phyloP scores from a whole-genome alignment of 257 asterid genomes.

The Eucommia ulmoides region DNA sequence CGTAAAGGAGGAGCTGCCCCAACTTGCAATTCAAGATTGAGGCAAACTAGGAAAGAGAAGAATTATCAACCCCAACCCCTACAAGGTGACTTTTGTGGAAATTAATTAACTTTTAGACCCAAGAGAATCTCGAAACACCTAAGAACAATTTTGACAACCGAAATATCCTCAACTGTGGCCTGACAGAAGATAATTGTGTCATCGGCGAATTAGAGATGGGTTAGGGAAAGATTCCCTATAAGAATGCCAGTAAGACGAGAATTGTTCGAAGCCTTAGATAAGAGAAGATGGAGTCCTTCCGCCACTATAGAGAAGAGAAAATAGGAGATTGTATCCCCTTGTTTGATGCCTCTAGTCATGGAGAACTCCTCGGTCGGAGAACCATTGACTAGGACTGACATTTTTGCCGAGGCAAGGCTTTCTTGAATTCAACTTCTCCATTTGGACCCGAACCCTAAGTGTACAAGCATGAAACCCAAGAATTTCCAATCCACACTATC shows the following conservation, averaged over 20 bases:
- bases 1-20: background rate
- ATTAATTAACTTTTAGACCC: no score
- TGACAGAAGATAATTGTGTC: background rate
- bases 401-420: background rate
- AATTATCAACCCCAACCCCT: no score
- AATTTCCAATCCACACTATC: background rate
- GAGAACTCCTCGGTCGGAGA: background rate
- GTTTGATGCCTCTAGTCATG: background rate
- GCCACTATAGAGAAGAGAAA: background rate
- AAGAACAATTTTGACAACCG: no score
- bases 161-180: background rate
- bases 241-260: background rate
- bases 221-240: background rate
- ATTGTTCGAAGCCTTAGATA: background rate
- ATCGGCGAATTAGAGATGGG: no score
- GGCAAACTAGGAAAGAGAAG: no score
- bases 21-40: background rate
- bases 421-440: background rate
- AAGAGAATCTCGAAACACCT: no score
- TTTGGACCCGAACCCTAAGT: background rate
- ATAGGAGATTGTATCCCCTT: background rate
- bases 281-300: background rate
- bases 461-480: background rate
- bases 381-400: background rate
- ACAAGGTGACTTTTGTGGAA: no score